Conservation (phyloP, 2,329 filamentous ascomycete species). For the Chaetomiaceae sp. region DNA sequence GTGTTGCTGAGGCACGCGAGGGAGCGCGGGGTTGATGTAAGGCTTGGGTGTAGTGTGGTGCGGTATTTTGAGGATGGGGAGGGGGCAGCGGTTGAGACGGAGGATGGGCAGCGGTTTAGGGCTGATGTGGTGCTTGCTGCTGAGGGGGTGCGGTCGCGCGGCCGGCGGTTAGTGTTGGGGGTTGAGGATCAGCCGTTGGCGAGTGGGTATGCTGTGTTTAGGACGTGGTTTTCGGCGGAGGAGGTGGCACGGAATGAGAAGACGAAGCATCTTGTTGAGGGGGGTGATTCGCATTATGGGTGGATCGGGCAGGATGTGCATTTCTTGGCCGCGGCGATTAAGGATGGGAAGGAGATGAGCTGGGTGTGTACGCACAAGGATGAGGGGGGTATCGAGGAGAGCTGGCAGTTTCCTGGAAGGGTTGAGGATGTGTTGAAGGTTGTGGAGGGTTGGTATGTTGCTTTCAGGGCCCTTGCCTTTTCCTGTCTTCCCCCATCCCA, state of each 20-base stretch:
- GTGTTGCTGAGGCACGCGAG: constrained; percentile 46
- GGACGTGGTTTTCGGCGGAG: constrained; percentile 38
- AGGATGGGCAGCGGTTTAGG: constrained; percentile 36
- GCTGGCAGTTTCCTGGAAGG: constrained; percentile 39
- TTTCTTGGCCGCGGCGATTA: constrained; percentile 48
- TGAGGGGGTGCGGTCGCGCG: constrained; percentile 41
- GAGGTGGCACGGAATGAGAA: constrained; percentile 40
- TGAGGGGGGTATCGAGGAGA: constrained; percentile 42
- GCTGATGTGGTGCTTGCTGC: constrained; percentile 41
- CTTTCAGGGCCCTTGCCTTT: neutral
- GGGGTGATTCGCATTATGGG: constrained; percentile 44
- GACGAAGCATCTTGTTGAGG: constrained; percentile 42
- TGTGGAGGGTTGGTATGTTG: constrained; percentile 33
- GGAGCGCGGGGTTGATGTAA: constrained; percentile 41
- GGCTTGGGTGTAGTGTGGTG: constrained; percentile 38
- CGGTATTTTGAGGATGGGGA: constrained; percentile 41
- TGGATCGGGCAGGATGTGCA: constrained; percentile 51
- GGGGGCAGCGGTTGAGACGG: constrained; percentile 37
- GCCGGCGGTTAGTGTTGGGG: constrained; percentile 38
- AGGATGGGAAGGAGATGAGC: constrained; percentile 47
- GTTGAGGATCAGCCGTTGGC: constrained; percentile 36
- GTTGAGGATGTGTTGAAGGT: constrained; percentile 38
- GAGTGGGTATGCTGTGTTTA: constrained; percentile 38
- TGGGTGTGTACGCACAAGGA: constrained; percentile 49
- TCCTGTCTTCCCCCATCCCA: no score